Conservation (phyloP, 495 filamentous ascomycete genomes). For the Aspergillus carlsbadensis region DNA sequence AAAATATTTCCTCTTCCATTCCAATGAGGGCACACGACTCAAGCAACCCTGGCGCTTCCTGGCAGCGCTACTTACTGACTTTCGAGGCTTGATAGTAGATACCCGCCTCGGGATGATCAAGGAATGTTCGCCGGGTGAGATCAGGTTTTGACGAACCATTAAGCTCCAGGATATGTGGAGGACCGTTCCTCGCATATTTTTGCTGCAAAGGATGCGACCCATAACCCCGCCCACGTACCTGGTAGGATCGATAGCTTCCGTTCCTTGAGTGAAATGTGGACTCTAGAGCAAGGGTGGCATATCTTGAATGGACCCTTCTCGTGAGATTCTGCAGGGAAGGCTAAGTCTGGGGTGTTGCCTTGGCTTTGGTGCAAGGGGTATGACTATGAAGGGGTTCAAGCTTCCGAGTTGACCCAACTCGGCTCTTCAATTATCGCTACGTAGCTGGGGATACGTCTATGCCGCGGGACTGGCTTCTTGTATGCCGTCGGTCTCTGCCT, state of each 20-base stretch:
- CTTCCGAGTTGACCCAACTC: neutral
- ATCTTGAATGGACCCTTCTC: neutral
- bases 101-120: neutral
- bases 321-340: neutral
- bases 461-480: too few relatives aligned
- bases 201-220: neutral
- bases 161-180: neutral
- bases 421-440: neutral
- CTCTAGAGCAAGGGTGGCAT: neutral
- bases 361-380: constrained; percentile 1
- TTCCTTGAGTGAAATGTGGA: neutral
- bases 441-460: too few relatives aligned
- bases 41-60: too few relatives aligned
- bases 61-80: too few relatives aligned
- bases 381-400: neutral
- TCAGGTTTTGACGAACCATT: neutral
- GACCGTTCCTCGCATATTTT: neutral
- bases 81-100: neutral
- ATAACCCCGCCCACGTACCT: neutral
- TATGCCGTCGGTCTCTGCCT: too few relatives aligned
- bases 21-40: too few relatives aligned
- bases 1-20: too few relatives aligned
- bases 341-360: neutral
- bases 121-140: neutral
- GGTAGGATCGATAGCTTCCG: neutral